A percentile compares a stretch with the other conserved stretches of the same genome.
These are phyloP conservation scores for Leucaena leucocephala DNA, from an alignment of 306 rosid genomes.

Conservation along the genomic window DNA sequence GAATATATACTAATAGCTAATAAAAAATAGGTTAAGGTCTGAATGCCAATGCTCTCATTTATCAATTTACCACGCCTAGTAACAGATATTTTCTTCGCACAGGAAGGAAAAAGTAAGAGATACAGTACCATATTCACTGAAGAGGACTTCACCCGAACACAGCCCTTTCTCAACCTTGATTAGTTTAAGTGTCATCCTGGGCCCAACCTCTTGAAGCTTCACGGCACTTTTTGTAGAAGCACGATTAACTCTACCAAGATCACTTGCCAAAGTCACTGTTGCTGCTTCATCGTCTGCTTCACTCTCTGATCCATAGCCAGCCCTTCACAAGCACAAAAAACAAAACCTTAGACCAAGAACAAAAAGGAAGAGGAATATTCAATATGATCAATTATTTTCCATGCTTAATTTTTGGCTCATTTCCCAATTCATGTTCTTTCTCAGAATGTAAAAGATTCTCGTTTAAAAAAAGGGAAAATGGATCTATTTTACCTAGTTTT, in stretches of 20 bases:
- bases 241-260: constrained; percentile 79
- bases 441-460: background rate
- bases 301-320: constrained; percentile 96
- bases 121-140: constrained; percentile 73
- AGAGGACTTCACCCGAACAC: constrained; percentile 84
- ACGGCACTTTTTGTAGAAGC: constrained; percentile 93
- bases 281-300: constrained; percentile 93
- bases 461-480: background rate
- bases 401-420: background rate
- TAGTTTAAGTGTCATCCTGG: constrained; percentile 92
- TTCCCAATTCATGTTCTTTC: constrained; percentile 5
- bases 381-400: constrained; percentile 17
- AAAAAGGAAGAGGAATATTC: constrained; percentile 11
- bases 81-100: background rate
- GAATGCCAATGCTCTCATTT: background rate
- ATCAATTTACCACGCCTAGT: background rate
- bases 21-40: background rate
- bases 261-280: constrained; percentile 73
- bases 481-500: too few species aligned
- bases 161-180: constrained; percentile 87
- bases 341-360: background rate
- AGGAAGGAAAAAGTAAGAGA: constrained; percentile 12
- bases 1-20: background rate
- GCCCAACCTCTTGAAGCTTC: constrained; percentile 97
- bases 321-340: constrained; percentile 56